Evolutionary conservation across 306 rosid species (phyloP).

Genomic region (Cucurbita pepo): DNA sequence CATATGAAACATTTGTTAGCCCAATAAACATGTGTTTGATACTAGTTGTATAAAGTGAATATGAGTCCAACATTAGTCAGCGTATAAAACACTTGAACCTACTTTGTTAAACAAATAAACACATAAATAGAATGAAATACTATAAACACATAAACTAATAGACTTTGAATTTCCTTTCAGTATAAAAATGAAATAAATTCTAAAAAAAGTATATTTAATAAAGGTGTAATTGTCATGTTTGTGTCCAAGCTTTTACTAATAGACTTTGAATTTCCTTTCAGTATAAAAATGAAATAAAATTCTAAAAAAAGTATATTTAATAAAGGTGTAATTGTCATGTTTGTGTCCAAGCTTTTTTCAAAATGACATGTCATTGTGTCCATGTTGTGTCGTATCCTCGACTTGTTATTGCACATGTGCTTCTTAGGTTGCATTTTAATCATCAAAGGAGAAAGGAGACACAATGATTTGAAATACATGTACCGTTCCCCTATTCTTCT

Average conservation of each 20-base stretch:
- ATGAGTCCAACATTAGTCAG: neutral
- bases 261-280: neutral
- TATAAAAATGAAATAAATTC: neutral
- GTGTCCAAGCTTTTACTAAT: neutral
- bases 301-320: neutral
- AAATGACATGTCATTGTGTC: neutral
- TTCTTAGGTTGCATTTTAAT: neutral
- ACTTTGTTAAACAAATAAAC: neutral
- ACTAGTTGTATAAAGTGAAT: neutral
- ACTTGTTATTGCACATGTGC: neutral
- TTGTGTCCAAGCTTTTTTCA: neutral
- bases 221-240: neutral
- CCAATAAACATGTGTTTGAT: neutral
- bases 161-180: neutral
- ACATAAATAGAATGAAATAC: neutral
- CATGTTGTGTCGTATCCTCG: neutral
- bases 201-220: neutral
- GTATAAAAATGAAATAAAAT: neutral
- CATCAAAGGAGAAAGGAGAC: neutral
- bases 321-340: neutral
- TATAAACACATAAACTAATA: neutral
- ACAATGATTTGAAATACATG: neutral
- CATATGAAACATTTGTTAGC: neutral
- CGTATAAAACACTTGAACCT: neutral
- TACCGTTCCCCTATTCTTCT: neutral